Conservation (phyloP, 2,329 filamentous ascomycete species). For the Aspergillus sp. region DNA sequence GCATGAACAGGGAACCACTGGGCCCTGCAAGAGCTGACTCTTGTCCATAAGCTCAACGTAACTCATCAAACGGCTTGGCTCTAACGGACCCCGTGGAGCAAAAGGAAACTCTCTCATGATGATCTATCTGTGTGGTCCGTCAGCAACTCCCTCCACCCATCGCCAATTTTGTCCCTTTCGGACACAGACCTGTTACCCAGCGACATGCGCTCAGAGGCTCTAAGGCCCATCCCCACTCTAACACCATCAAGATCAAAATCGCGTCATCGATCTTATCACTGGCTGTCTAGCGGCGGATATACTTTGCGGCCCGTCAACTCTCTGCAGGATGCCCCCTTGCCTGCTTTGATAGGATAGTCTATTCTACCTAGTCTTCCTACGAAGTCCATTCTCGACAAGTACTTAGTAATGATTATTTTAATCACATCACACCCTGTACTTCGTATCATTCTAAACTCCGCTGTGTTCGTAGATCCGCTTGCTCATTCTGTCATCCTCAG, state of each 20-base stretch:
- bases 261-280: constrained; percentile 31
- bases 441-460: too few relatives aligned
- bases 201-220: neutral
- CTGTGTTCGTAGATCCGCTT: too few relatives aligned
- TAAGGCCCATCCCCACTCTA: constrained; percentile 12
- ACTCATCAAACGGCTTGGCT: neutral
- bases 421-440: too few relatives aligned
- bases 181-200: too few relatives aligned
- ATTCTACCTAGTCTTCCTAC: neutral
- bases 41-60: neutral
- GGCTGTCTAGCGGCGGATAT: constrained; percentile 3
- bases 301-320: neutral
- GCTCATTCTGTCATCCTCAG: too few relatives aligned
- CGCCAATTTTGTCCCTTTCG: neutral
- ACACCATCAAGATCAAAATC: constrained; percentile 33
- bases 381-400: too few relatives aligned
- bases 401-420: too few relatives aligned
- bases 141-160: neutral
- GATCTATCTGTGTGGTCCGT: neutral
- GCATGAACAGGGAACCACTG: neutral
- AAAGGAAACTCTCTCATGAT: neutral
- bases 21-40: neutral
- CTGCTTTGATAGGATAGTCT: neutral
- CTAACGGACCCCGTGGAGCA: neutral
- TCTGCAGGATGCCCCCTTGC: neutral